Evolutionary conservation across 495 filamentous ascomycete genomes (phyloP).

Genomic region (Amphirosellinia nigrospora): DNA sequence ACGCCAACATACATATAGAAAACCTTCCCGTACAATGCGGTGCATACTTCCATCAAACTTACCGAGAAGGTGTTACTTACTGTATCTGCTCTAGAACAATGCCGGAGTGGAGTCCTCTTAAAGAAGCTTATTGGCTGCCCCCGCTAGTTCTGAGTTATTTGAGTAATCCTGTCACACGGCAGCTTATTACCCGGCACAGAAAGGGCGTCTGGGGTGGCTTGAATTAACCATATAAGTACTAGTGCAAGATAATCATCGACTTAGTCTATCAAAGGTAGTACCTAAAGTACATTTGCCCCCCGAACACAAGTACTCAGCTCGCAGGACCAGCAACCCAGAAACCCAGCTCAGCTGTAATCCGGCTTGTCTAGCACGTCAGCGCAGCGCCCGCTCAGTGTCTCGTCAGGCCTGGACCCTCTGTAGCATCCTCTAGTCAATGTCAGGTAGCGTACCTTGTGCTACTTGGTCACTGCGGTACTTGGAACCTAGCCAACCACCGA

Average conservation of each 20-base stretch:
- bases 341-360: neutral
- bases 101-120: neutral
- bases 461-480: neutral
- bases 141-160: slow-evolving; percentile 12
- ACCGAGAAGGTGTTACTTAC: slow-evolving; percentile 3
- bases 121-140: neutral
- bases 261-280: neutral
- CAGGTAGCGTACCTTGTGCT: no score
- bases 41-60: no score
- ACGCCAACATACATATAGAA: neutral
- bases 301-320: neutral
- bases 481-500: slow-evolving; percentile 19
- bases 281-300: neutral
- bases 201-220: slow-evolving; percentile 13
- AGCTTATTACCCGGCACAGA: slow-evolving; percentile 15
- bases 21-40: neutral
- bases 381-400: slow-evolving; percentile 7
- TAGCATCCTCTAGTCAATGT: no score
- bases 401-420: slow-evolving; percentile 3
- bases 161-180: slow-evolving; percentile 25
- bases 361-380: slow-evolving; percentile 4
- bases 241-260: slow-evolving; percentile 4
- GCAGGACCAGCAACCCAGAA: neutral
- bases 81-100: slow-evolving; percentile 9
- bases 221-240: slow-evolving; percentile 20